Base-by-base conservation (phyloP, 345 rosid species). In the Hibiscus trionum region DNA sequence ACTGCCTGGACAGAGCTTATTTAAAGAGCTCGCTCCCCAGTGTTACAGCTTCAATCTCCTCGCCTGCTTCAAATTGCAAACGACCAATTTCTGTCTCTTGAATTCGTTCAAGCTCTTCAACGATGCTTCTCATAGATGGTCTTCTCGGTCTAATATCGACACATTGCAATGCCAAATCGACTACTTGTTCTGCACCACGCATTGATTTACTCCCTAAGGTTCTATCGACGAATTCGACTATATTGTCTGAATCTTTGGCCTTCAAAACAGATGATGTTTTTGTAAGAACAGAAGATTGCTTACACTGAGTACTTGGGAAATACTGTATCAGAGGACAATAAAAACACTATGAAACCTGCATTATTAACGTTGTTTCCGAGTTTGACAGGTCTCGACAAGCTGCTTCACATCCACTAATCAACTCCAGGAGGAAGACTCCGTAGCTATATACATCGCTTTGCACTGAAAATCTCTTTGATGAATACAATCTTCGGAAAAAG, bases 1-100 rank as follows among this genome's bases (percentile, higher is more conserved):
- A 29, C 29, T 4, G n/a, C 19, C 33, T 3, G 7, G 2, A 29
- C 29, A 35, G 52, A 52, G 73, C 53, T 77, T 71, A 80, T 37
- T 39, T 70, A 73, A 82, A 82, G 69, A 82, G 82, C 75, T 82
- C 84, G 64, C 84, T 82, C 61, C 84, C 84, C 1, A 79, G 78
- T 21, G 66, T 71, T 4, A 82, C 84, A 1, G 53, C 80, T 24
- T 61, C 82, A 24, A 78, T 82, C 16, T 76, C 82, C 68, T 78
- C 76, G 16, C 69, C 78, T 50, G 52, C 61, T 53, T 63, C 67
- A n/a, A 75, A 52, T 37, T 72, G 71, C 70, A 78, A 53, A 37
- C 61, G 65, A 3, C 82, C 77, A 37, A 80, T 53, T 68, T 76
- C 83, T 31, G 69, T 60, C 47, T 62, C 76, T 33, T 81, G 79